Percentiles rank a stretch among this genome's conserved stretches.
These are phyloP conservation scores for Wickerhamiella allomyrinae DNA, from an alignment of 805 yeast species.

Conservation along the genomic window DNA sequence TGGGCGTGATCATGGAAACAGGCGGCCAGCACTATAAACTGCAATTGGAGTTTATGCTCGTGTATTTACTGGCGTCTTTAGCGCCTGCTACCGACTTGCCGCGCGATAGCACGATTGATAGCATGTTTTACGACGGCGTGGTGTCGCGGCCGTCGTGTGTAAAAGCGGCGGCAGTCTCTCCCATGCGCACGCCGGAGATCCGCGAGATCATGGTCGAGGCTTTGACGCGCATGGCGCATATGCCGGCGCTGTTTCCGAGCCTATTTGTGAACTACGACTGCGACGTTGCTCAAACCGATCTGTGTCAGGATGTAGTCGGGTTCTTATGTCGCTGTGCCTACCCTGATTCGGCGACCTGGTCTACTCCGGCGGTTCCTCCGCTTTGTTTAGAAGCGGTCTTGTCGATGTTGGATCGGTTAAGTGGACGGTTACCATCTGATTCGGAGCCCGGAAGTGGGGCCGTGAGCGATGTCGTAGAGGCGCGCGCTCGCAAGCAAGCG, in stretches of 20 bases:
- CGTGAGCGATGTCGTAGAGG: constrained; percentile 4
- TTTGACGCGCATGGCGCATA: constrained; percentile 44
- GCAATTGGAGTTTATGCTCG: constrained; percentile 50
- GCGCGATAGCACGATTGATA: constrained; percentile 26
- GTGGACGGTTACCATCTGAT: background rate
- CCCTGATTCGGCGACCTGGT: constrained; percentile 67
- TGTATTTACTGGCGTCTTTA: constrained; percentile 27
- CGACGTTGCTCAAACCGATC: constrained; percentile 71
- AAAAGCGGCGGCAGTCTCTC: constrained; percentile 30
- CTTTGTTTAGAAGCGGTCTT: constrained; percentile 80
- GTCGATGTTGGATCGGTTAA: constrained; percentile 37
- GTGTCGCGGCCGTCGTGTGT: constrained; percentile 37
- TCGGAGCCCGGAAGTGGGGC: constrained; percentile 22
- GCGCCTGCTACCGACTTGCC: constrained; percentile 26
- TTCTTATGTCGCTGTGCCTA: constrained; percentile 63
- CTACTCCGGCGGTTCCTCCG: constrained; percentile 85
- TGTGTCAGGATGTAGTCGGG: constrained; percentile 52
- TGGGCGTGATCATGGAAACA: constrained; percentile 55
- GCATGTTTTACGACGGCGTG: constrained; percentile 28
- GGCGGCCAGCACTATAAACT: constrained; percentile 52
- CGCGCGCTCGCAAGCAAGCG: constrained; percentile 39
- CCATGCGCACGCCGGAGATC: constrained; percentile 22
- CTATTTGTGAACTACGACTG: constrained; percentile 80
- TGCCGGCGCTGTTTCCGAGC: constrained; percentile 61
- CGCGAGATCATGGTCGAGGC: constrained; percentile 80